phyloP scores from a whole-genome alignment of 176 grass and related monocot species.

The Avena atlantica region DNA sequence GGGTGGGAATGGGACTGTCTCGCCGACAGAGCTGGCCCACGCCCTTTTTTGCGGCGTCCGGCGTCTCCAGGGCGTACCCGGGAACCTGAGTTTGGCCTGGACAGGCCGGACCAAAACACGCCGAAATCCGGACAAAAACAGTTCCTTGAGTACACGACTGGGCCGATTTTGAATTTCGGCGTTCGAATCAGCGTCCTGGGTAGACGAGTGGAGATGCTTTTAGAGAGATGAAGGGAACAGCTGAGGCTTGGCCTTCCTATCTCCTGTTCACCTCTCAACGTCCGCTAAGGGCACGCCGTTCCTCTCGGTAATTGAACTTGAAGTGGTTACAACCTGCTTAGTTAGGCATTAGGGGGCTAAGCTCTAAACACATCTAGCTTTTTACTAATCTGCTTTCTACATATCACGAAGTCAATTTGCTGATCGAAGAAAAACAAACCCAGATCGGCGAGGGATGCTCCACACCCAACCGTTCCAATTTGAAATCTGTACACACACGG shows the following conservation, averaged over 20 bases:
- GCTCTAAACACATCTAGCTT: not conserved
- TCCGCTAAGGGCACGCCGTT: not conserved
- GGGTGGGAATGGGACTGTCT: too few species aligned
- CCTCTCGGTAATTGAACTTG: not conserved
- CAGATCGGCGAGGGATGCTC: too few species aligned
- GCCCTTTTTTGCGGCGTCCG: too few species aligned
- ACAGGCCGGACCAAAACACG: too few species aligned
- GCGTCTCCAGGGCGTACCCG: too few species aligned
- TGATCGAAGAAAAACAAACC: not conserved
- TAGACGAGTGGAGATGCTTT: too few species aligned
- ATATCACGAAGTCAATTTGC: not conserved
- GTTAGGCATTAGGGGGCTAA: not conserved
- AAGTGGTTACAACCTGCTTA: not conserved
- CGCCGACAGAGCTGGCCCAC: too few species aligned
- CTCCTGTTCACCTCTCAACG: constrained; percentile 15
- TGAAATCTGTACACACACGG: not conserved
- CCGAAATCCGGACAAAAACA: too few species aligned
- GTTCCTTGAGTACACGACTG: too few species aligned
- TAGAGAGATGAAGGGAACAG: not conserved
- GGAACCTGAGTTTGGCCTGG: too few species aligned
- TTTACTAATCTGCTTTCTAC: not conserved
- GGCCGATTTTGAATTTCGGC: too few species aligned
- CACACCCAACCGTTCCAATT: not conserved
- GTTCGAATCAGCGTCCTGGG: too few species aligned
- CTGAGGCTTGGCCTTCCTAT: constrained; percentile 11